Base-by-base conservation (phyloP, 139 green algal species). In the Coccomyxa sp. region DNA sequence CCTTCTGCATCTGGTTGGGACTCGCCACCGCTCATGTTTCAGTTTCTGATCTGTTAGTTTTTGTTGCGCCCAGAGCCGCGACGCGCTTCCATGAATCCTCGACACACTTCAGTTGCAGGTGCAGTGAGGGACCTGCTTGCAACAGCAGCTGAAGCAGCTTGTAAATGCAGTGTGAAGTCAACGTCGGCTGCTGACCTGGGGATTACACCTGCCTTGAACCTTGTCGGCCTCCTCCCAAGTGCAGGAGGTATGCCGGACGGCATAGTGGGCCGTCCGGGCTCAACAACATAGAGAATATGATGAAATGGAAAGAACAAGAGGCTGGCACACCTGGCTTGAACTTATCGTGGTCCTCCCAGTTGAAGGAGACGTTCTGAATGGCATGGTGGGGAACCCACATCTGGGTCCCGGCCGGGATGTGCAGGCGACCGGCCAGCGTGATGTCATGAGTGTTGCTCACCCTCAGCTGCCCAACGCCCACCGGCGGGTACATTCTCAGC, bases 361-460 rank as follows among this genome's bases (percentile, higher is more conserved):
- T 89, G 81, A 84, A 75, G 0, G 63, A 67, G 21, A 81, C 80
- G 67, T 91, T 93, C 3, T 91, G 87, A 60, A 93, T 87, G 17
- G 57, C 71, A 1, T 81, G 25, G 57, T 67, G 59, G 28, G 51
- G 51, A 3, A 80, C 79, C 77, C 77, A 87, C 13, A 83, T 28
- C 15, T 74, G 13, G 13, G 32, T 68, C 25, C 79, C 67, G 30
- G 60, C 59, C 66, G 67, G 51, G 45, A 81, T 67, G 27, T 23
- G 21, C 16, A 83, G 81, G 71, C 38, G 68, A 58, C 68, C 31
- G 17, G 81, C 77, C 30, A 83, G 84, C 23, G 83, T 45, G 13
- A 77, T 82, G 81, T 87, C 88, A 21, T 82, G 81, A 27, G 32
- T 76, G 57, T 76, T 28, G 32, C 21, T 28, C 15, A 82, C 32